Evolutionary conservation across 208 protist species (phyloP).

Genomic region (Balamuthia mandrillaris): DNA sequence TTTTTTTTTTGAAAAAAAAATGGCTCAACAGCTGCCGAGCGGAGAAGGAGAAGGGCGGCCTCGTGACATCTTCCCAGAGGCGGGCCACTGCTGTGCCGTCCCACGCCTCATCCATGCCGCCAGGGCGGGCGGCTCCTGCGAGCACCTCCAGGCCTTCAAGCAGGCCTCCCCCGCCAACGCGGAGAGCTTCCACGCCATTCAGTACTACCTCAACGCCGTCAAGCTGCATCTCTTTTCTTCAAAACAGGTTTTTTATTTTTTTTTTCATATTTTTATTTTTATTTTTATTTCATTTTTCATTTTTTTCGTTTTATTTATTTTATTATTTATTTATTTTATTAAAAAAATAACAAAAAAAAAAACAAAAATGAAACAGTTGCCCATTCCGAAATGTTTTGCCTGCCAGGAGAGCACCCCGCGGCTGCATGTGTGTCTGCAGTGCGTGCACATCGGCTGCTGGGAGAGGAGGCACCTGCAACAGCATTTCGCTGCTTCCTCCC

Average conservation of each 20-base stretch:
- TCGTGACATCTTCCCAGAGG: too few species aligned
- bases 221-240: not conserved
- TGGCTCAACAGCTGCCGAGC: too few species aligned
- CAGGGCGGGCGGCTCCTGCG: not conserved
- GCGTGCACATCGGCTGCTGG: slow-evolving; percentile 51
- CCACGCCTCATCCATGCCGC: too few species aligned
- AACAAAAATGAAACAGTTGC: not conserved
- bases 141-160: not conserved
- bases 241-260: too few species aligned
- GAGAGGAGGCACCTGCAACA: slow-evolving; percentile 31
- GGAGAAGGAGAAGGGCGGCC: too few species aligned
- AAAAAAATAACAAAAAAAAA: not conserved
- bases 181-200: not conserved
- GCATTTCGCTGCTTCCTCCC: slow-evolving; percentile 29
- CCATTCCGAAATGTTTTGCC: slow-evolving; percentile 31
- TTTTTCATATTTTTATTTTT: not conserved
- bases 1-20: too few species aligned
- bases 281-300: not conserved
- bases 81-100: too few species aligned
- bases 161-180: not conserved
- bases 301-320: not conserved
- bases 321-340: not conserved
- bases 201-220: not conserved
- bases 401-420: slow-evolving; percentile 33
- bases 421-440: slow-evolving; percentile 57